Percentiles rank a stretch among this genome's conserved stretches.
phyloP scores from a whole-genome alignment of 805 yeast species.

The Lachancea waltii region DNA sequence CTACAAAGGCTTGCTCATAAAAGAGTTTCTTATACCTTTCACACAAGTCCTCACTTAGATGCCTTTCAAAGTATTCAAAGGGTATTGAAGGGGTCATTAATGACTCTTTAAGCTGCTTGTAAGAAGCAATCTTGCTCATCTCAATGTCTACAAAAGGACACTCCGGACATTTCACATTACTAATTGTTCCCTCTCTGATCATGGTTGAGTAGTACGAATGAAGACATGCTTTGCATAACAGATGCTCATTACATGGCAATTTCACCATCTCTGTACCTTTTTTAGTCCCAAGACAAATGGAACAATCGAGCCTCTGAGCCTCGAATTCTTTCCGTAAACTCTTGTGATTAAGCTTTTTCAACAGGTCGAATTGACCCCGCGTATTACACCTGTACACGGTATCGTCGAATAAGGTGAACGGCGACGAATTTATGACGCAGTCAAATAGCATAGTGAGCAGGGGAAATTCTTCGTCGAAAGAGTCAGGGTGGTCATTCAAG shows the following conservation, averaged over 20 bases:
- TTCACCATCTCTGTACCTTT: constrained; percentile 39
- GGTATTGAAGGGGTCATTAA: constrained; percentile 40
- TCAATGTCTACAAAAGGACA: constrained; percentile 28
- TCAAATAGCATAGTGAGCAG: constrained; percentile 42
- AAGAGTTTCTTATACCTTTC: constrained; percentile 37
- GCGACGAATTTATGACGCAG: constrained; percentile 20
- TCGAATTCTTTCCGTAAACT: constrained; percentile 29
- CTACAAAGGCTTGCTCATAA: constrained; percentile 37
- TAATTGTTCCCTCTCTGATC: constrained; percentile 44
- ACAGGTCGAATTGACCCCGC: constrained; percentile 11
- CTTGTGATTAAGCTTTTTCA: constrained; percentile 21
- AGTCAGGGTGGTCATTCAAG: constrained; percentile 5
- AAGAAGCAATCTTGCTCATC: constrained; percentile 19
- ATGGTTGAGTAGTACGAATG: constrained; percentile 36
- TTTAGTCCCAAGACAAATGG: constrained; percentile 47
- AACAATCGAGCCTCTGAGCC: constrained; percentile 40
- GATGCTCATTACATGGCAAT: constrained; percentile 40
- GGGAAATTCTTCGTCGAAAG: constrained; percentile 27
- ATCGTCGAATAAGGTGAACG: background rate
- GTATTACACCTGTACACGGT: background rate
- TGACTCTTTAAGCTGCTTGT: constrained; percentile 30
- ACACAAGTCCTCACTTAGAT: constrained; percentile 29
- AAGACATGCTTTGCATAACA: constrained; percentile 43
- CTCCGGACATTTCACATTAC: constrained; percentile 53
- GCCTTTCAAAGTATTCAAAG: constrained; percentile 29